Evolutionary conservation across 176 grass and related monocot genomes (phyloP), one percentile per base, ranked within the genome.

Genomic region (Tillandsia leiboldiana): DNA sequence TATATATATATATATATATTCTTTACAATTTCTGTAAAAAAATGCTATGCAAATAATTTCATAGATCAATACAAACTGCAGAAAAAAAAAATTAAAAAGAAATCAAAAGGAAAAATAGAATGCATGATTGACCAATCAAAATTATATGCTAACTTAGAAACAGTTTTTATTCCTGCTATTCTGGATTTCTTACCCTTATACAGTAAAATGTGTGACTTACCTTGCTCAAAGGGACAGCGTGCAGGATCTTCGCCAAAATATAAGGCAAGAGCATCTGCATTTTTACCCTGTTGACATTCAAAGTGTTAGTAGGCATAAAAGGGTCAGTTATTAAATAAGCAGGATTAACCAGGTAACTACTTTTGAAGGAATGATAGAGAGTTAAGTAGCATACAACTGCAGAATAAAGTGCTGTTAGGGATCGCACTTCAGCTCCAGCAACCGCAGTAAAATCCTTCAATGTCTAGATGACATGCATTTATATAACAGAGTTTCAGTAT

Each of bases 231-330:
- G 59, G 93, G 86, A 74, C 76, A 89, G 65, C 88, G 87, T 66
- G 92, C 80, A 72, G 92, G 92, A 64, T 97, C 89, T 85, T 97
- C 93, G 72, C 89, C 93, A 75, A 97, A 97, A 76, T 97, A 97
- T 71, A 81, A 49, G 8, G 86, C 79, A 72, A 97, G 81, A 33
- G 79, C 84, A 80, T 87, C 88, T 68, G 89, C 93, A 83, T 78
- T 90, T 90, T 73, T 91, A 63, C 84, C 89, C 93, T 97, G 81
- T 72, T 78, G 83, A 51, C 14, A 80, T 66, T 65, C 15, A 72
- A 68, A 54, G 64, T 49, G 51, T 82, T 81, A 81, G 79, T 11
- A 76, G 48, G 13, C 29, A 24, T 2, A 65, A 20, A 50, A 42
- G 51, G 50, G 20, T 50, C 5, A 33, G 50, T 11, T 78, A 26